These are phyloP conservation scores for Fusarium napiforme DNA, from an alignment of 2,329 filamentous ascomycete species.

Conservation along the genomic window DNA sequence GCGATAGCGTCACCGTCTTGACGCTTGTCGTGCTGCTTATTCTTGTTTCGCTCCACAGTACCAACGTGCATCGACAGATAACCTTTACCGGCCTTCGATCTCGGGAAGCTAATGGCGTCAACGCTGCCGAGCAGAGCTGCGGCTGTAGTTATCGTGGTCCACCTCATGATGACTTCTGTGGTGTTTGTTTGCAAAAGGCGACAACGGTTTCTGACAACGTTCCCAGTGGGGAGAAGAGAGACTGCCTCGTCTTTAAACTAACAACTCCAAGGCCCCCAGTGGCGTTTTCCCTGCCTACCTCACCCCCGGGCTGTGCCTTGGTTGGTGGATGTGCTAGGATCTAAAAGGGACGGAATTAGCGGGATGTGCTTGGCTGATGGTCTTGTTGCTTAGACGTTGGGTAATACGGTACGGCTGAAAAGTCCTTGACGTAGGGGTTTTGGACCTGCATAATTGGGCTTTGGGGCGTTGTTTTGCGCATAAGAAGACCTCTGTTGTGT, in stretches of 20 bases:
- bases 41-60: conserved; percentile 44
- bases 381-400: conserved; percentile 4
- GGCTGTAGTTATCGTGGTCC: conserved; percentile 35
- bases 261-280: not conserved
- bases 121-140: conserved; percentile 27
- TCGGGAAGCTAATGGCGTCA: conserved; percentile 42
- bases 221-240: not conserved
- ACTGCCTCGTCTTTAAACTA: conserved; percentile 17
- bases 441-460: conserved; percentile 17
- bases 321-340: conserved; percentile 4
- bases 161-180: conserved; percentile 38
- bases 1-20: conserved; percentile 43
- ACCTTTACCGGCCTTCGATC: conserved; percentile 49
- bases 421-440: conserved; percentile 13
- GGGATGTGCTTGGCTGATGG: conserved; percentile 6
- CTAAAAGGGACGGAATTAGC: conserved; percentile 1
- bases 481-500: not conserved
- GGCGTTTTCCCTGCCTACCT: conserved; percentile 12
- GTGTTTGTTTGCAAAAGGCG: conserved; percentile 2
- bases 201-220: not conserved
- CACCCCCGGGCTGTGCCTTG: conserved; percentile 9
- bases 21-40: conserved; percentile 36
- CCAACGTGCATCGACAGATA: conserved; percentile 53
- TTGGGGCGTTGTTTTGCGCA: not conserved
- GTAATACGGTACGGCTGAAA: conserved; percentile 25